Evolutionary conservation across 805 yeast genomes (phyloP).

Genomic region (Scheffersomyces coipomensis): DNA sequence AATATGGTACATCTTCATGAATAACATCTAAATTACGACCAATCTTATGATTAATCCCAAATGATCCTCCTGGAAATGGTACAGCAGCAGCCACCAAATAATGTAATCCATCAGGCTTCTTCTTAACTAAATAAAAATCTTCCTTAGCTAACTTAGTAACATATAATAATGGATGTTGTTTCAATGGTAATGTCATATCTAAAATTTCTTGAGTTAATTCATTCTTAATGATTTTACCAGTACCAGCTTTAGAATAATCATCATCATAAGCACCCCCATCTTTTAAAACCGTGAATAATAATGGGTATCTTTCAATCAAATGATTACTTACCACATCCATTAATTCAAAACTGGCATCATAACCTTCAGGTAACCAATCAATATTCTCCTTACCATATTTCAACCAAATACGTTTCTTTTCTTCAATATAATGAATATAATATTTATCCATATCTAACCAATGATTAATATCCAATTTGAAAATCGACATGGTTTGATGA

Average conservation of each 20-base stretch:
- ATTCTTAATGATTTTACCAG: constrained; percentile 53
- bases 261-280: constrained; percentile 29
- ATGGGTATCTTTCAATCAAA: constrained; percentile 61
- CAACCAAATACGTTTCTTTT: constrained; percentile 57
- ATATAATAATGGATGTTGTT: constrained; percentile 61
- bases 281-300: constrained; percentile 49
- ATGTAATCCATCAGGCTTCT: constrained; percentile 54
- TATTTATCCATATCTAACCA: constrained; percentile 82
- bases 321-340: constrained; percentile 63
- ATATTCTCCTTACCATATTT: constrained; percentile 60
- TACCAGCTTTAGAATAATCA: neutral
- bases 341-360: constrained; percentile 60
- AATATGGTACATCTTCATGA: constrained; percentile 69
- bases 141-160: constrained; percentile 73
- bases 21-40: constrained; percentile 64
- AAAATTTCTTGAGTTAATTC: constrained; percentile 61
- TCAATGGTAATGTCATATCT: constrained; percentile 59
- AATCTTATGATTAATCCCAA: constrained; percentile 57
- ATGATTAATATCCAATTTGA: constrained; percentile 67
- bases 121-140: constrained; percentile 64
- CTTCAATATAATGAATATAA: constrained; percentile 63
- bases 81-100: constrained; percentile 73
- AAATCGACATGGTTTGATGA: constrained; percentile 77
- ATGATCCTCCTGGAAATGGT: constrained; percentile 78
- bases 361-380: constrained; percentile 65